Percentiles rank a stretch among this genome's conserved stretches.
These are phyloP conservation scores for Rickenella mellea DNA, from an alignment of 768 basidiomycete species.

Conservation along the genomic window DNA sequence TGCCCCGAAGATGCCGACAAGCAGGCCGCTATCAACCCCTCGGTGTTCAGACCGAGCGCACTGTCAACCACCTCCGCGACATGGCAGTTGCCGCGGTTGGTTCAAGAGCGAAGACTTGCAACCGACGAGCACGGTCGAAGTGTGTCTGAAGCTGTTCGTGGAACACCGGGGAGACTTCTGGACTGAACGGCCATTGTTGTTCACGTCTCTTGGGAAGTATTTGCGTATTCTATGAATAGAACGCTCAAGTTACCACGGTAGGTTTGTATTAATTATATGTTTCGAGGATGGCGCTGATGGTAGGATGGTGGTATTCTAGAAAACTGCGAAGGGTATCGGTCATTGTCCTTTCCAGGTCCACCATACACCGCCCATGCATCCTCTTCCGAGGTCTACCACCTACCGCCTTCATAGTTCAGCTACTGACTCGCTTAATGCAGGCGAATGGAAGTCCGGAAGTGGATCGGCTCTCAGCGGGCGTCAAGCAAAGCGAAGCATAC, in stretches of 20 bases:
- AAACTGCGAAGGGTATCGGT: conserved; percentile 55
- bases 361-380: conserved; percentile 34
- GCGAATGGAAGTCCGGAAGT: conserved; percentile 67
- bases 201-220: conserved; percentile 83
- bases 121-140: conserved; percentile 54
- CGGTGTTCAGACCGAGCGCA: conserved; percentile 49
- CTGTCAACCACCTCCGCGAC: conserved; percentile 37
- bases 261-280: conserved; percentile 15
- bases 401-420: conserved; percentile 1
- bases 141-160: conserved; percentile 60
- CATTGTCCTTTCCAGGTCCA: conserved; percentile 70
- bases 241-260: conserved; percentile 77
- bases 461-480: conserved; percentile 54
- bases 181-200: conserved; percentile 73
- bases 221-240: conserved; percentile 86
- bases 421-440: conserved; percentile 22
- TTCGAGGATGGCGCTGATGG: too few relatives aligned
- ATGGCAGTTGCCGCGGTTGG: conserved; percentile 80
- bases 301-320: conserved; percentile 29
- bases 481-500: conserved; percentile 28
- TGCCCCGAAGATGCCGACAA: conserved; percentile 85
- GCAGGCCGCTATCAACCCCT: conserved; percentile 91
- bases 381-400: not conserved
- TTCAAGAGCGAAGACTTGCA: conserved; percentile 63
- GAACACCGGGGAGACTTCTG: conserved; percentile 64